Evolutionary conservation across 2,329 filamentous ascomycete species (phyloP).

Genomic region (Ceratocystis huliohia): DNA sequence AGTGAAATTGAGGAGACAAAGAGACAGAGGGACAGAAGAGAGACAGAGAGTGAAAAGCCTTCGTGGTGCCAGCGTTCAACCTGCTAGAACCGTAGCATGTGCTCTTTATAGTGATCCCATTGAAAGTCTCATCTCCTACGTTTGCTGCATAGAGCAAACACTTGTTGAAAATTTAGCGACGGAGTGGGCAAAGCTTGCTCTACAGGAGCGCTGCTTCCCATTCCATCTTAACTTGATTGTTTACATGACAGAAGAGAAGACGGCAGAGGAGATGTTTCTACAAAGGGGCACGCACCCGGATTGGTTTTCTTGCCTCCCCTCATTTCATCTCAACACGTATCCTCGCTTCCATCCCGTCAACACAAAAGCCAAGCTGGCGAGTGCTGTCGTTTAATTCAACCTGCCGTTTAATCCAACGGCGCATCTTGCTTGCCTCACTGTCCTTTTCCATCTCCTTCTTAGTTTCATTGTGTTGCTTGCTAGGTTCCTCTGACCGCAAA

Average conservation of each 20-base stretch:
- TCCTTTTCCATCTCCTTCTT: constrained; percentile 26
- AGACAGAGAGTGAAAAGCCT: background rate
- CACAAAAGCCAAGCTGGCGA: constrained; percentile 67
- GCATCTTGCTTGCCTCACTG: constrained; percentile 30
- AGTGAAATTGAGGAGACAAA: background rate
- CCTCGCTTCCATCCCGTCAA: constrained; percentile 58
- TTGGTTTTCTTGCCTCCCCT: background rate
- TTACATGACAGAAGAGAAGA: no score
- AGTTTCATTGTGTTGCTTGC: constrained; percentile 19
- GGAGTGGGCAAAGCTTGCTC: background rate
- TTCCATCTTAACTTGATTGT: background rate
- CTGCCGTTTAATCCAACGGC: constrained; percentile 62
- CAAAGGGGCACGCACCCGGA: background rate
- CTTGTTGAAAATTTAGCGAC: background rate
- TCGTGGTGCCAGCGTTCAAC: background rate
- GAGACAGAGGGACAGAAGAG: background rate
- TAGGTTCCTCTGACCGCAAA: constrained; percentile 22
- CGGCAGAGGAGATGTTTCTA: background rate
- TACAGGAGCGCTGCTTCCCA: background rate
- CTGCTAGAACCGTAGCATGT: background rate
- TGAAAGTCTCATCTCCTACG: background rate
- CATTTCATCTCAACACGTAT: constrained; percentile 43
- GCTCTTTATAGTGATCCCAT: background rate
- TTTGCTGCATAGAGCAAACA: constrained; percentile 1
- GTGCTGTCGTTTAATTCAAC: constrained; percentile 69